phyloP scores from a whole-genome alignment of 176 grass and related monocot species.

The Miscanthus lutarioriparius region DNA sequence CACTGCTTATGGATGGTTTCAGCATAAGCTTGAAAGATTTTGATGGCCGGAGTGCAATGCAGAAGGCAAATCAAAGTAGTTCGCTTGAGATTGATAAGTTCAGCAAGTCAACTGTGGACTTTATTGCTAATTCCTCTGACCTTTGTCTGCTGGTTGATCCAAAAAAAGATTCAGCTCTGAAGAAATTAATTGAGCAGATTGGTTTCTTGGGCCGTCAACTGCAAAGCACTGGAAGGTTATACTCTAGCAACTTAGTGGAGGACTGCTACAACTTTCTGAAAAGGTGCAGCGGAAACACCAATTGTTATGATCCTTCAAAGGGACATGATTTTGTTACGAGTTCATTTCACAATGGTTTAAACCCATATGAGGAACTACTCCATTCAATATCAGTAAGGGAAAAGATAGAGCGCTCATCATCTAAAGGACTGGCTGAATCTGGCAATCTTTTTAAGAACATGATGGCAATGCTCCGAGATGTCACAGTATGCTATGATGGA shows the following conservation, averaged over 20 bases:
- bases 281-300: slow-evolving; percentile 4
- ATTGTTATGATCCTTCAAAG: slow-evolving; percentile 18
- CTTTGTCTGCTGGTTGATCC: slow-evolving; percentile 48
- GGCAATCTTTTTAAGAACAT: slow-evolving; percentile 64
- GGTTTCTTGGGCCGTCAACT: slow-evolving; percentile 69
- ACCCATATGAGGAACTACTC: slow-evolving; percentile 54
- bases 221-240: slow-evolving; percentile 37
- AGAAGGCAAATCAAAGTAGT: slow-evolving; percentile 22
- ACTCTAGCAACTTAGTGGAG: slow-evolving; percentile 52
- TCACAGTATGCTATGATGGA: slow-evolving; percentile 61
- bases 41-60: slow-evolving; percentile 20
- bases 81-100: slow-evolving; percentile 34
- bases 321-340: slow-evolving; percentile 47
- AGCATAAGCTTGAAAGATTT: slow-evolving; percentile 61
- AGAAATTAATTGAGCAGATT: slow-evolving; percentile 68
- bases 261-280: slow-evolving; percentile 48
- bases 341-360: slow-evolving; percentile 56
- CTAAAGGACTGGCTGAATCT: slow-evolving; percentile 59
- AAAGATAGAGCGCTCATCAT: slow-evolving; percentile 44
- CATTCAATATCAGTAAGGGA: slow-evolving; percentile 65
- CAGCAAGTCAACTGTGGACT: slow-evolving; percentile 36
- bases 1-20: slow-evolving; percentile 56
- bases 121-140: slow-evolving; percentile 33
- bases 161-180: slow-evolving; percentile 44
- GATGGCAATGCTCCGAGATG: slow-evolving; percentile 74